Evolutionary conservation across 805 yeast species (phyloP).

Genomic region (Spathaspora girioi): DNA sequence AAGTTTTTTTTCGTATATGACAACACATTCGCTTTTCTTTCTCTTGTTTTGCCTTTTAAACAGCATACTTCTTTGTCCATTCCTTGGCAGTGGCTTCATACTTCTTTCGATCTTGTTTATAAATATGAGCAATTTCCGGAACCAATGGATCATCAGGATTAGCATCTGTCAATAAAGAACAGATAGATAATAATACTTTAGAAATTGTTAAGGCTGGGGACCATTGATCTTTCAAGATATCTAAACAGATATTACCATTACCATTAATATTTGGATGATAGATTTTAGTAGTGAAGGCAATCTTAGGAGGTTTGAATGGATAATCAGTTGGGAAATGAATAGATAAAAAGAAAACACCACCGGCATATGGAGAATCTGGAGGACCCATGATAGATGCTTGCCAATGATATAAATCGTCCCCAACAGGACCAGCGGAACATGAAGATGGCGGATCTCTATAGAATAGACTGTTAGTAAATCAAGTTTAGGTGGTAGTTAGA

Average conservation of each 20-base stretch:
- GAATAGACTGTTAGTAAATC: background rate
- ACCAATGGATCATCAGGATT: slow-evolving; percentile 99
- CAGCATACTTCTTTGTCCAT: slow-evolving; percentile 98
- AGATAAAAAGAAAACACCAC: slow-evolving; percentile 93
- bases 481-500: background rate
- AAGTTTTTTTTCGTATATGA: background rate
- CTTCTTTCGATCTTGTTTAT: slow-evolving; percentile 89
- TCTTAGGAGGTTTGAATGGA: slow-evolving; percentile 97
- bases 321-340: slow-evolving; percentile 99
- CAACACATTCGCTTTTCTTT: background rate
- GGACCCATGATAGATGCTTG: slow-evolving; percentile 99
- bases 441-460: slow-evolving; percentile 96
- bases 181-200: slow-evolving; percentile 89
- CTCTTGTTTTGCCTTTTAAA: slow-evolving; percentile 33
- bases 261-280: slow-evolving; percentile 97
- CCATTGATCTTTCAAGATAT: slow-evolving; percentile 97
- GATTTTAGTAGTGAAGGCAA: slow-evolving; percentile 84
- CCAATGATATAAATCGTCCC: slow-evolving; percentile 98
- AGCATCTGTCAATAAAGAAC: slow-evolving; percentile 95
- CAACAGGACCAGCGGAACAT: slow-evolving; percentile 98
- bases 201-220: slow-evolving; percentile 97
- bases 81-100: slow-evolving; percentile 97
- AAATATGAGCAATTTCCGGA: slow-evolving; percentile 95
- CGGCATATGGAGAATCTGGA: slow-evolving; percentile 82
- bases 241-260: slow-evolving; percentile 94